phyloP scores from a whole-genome alignment of 768 basidiomycete genomes.

The Tulasnella sp. region DNA sequence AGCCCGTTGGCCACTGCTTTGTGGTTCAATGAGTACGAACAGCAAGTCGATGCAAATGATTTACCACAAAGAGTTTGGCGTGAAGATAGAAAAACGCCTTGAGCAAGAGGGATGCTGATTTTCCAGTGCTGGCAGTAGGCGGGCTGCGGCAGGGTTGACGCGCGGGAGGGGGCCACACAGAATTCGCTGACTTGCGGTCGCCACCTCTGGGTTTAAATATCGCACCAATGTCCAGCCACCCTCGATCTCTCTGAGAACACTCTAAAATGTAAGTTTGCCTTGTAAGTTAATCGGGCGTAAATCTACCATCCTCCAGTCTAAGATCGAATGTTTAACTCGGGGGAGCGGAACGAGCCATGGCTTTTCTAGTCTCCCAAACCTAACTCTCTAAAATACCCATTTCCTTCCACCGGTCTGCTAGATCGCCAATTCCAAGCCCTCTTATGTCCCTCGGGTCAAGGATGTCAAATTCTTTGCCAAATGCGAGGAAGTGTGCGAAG shows the following conservation, averaged over 20 bases:
- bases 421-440: conserved; percentile 71
- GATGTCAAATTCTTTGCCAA: conserved; percentile 51
- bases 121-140: too few species aligned
- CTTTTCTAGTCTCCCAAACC: background rate
- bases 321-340: background rate
- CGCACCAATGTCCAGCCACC: too few species aligned
- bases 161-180: too few species aligned
- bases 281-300: background rate
- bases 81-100: background rate
- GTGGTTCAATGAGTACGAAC: background rate
- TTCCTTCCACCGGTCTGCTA: conserved; percentile 89
- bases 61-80: background rate
- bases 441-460: conserved; percentile 81
- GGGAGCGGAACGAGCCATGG: background rate
- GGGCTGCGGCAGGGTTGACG: too few species aligned
- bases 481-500: conserved; percentile 50
- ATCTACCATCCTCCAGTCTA: background rate
- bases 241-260: background rate
- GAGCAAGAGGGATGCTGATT: too few species aligned
- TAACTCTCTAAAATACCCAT: conserved; percentile 62
- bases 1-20: too few species aligned
- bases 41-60: background rate
- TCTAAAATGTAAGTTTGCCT: background rate
- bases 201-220: too few species aligned
- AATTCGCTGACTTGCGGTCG: too few species aligned